These are phyloP conservation scores for Zygosaccharomyces lentus DNA, from an alignment of 805 yeast genomes.

Conservation along the genomic window DNA sequence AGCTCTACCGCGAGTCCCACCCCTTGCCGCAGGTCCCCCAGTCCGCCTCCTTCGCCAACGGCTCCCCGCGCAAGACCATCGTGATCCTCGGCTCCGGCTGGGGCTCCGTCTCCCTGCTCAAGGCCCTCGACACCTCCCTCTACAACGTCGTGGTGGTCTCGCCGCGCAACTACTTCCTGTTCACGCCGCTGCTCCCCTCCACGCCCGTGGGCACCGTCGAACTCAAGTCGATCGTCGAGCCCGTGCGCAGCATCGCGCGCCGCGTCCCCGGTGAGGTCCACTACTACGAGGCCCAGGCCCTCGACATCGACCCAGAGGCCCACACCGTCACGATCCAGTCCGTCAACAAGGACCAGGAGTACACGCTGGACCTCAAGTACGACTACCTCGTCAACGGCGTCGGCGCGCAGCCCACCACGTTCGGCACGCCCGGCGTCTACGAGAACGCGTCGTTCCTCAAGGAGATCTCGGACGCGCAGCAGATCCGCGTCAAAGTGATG, in stretches of 20 bases:
- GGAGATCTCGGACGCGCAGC: conserved; percentile 83
- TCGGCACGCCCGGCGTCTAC: conserved; percentile 90
- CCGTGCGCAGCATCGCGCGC: conserved; percentile 83
- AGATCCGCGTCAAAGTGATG: conserved; percentile 77
- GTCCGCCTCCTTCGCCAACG: conserved; percentile 47
- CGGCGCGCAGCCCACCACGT: conserved; percentile 92
- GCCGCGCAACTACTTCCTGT: conserved; percentile 91
- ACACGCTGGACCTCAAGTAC: conserved; percentile 49
- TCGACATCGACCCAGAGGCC: conserved; percentile 67
- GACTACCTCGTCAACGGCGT: conserved; percentile 90
- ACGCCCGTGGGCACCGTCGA: conserved; percentile 94
- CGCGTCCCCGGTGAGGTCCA: conserved; percentile 69
- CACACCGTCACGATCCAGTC: conserved; percentile 64
- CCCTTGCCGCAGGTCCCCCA: conserved; percentile 62
- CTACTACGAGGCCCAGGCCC: conserved; percentile 88
- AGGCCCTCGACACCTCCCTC: conserved; percentile 76
- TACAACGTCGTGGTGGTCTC: conserved; percentile 88
- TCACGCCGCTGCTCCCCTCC: conserved; percentile 93
- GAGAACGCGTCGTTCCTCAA: conserved; percentile 86
- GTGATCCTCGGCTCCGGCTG: conserved; percentile 89
- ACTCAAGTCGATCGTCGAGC: conserved; percentile 86
- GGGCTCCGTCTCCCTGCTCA: conserved; percentile 86
- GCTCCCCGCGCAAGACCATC: conserved; percentile 40
- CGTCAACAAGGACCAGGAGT: conserved; percentile 43
- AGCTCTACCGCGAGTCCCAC: conserved; percentile 56